A percentile compares a stretch with the other conserved stretches of the same genome.
These are phyloP conservation scores for Naganishia friedmannii DNA, from an alignment of 768 basidiomycete species.

Conservation along the genomic window DNA sequence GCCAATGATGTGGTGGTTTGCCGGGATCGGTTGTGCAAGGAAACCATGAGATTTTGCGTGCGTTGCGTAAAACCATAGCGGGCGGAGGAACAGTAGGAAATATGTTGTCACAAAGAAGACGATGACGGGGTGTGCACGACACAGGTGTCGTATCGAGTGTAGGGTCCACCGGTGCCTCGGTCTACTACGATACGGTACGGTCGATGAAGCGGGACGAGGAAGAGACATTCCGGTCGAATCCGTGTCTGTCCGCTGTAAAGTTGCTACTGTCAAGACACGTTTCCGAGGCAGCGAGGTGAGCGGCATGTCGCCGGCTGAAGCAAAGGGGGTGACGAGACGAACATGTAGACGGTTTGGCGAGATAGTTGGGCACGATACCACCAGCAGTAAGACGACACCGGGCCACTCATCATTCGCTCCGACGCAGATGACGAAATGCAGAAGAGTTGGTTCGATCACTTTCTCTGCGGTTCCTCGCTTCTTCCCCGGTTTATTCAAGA, in stretches of 20 bases:
- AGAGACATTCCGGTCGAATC: conserved; percentile 8
- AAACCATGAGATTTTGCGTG: conserved; percentile 16
- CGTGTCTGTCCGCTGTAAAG: background rate
- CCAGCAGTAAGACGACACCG: background rate
- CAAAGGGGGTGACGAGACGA: background rate
- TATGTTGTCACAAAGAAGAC: conserved; percentile 5
- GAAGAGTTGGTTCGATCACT: conserved; percentile 9
- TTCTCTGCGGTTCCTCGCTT: background rate
- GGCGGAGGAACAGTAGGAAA: conserved; percentile 5
- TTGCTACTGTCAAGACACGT: conserved; percentile 12
- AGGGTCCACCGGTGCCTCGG: background rate
- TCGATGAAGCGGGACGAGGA: conserved; percentile 4
- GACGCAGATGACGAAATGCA: conserved; percentile 7
- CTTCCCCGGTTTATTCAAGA: too few relatives aligned
- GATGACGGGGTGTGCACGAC: conserved; percentile 10
- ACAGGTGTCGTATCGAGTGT: background rate
- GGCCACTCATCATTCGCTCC: background rate
- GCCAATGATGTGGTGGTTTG: conserved; percentile 20
- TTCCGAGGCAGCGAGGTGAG: conserved; percentile 5
- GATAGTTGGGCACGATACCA: background rate
- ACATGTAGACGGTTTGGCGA: background rate
- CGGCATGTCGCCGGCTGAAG: conserved; percentile 6
- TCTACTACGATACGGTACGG: background rate
- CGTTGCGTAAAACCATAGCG: conserved; percentile 8
- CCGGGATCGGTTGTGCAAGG: conserved; percentile 17